Percentiles rank a stretch among this genome's conserved stretches.
Conservation (phyloP, 192 early-diverging fungal species). For the Linnemannia zychae region DNA sequence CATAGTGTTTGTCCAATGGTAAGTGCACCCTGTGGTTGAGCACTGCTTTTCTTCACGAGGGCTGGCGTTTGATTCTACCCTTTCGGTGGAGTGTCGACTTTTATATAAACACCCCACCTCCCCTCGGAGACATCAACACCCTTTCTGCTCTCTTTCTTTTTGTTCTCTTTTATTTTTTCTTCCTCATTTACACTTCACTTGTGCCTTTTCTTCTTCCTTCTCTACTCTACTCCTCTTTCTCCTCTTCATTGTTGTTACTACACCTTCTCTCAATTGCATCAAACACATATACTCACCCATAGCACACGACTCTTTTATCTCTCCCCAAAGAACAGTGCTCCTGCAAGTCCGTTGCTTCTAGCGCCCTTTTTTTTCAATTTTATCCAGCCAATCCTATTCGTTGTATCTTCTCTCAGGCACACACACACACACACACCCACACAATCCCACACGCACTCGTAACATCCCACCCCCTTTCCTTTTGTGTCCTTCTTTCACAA, state of each 20-base stretch:
- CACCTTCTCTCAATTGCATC: background rate
- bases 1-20: background rate
- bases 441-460: too few species aligned
- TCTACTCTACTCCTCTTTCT: background rate
- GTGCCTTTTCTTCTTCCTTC: background rate
- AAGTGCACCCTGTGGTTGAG: background rate
- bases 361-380: slow-evolving; percentile 2
- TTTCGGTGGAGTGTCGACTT: background rate
- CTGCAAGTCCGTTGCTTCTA: slow-evolving; percentile 1
- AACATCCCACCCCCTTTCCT: too few species aligned
- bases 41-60: background rate
- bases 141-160: background rate
- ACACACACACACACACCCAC: too few species aligned
- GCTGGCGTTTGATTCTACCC: background rate
- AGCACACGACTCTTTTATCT: background rate
- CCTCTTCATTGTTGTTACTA: background rate
- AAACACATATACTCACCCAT: background rate
- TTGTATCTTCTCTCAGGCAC: too few species aligned
- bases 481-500: too few species aligned
- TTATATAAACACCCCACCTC: background rate
- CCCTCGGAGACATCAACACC: background rate
- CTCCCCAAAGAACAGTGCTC: too few species aligned
- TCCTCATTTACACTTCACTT: background rate
- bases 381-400: background rate
- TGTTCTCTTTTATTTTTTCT: background rate